These are phyloP conservation scores for Arthrobotrys entomopaga DNA, from an alignment of 2,329 filamentous ascomycete genomes.

Conservation along the genomic window DNA sequence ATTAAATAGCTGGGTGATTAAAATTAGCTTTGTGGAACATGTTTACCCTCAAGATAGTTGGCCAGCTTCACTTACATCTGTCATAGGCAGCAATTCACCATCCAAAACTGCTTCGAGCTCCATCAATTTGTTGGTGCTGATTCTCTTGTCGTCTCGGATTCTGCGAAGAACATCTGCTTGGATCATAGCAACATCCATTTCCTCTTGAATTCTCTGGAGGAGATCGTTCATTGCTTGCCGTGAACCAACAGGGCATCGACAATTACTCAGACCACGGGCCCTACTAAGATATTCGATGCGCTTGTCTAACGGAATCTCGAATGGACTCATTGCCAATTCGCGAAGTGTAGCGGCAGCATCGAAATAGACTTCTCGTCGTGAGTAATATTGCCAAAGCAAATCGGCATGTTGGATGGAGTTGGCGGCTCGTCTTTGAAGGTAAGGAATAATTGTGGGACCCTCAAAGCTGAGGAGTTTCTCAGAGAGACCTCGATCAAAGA, in stretches of 20 bases:
- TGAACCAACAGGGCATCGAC: conserved; percentile 78
- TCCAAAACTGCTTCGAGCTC: conserved; percentile 76
- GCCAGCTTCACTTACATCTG: conserved; percentile 70
- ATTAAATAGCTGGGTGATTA: conserved; percentile 78
- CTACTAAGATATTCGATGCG: conserved; percentile 89
- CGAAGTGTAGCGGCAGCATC: conserved; percentile 88
- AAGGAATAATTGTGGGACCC: conserved; percentile 85
- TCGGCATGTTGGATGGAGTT: conserved; percentile 83
- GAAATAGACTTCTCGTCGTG: conserved; percentile 82
- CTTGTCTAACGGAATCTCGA: conserved; percentile 80
- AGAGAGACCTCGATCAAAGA: conserved; percentile 82
- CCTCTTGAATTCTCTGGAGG: conserved; percentile 82
- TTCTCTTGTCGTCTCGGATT: conserved; percentile 76
- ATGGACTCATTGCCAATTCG: conserved; percentile 82
- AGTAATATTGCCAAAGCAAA: conserved; percentile 91
- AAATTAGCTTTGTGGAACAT: conserved; percentile 55
- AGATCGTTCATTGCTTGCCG: conserved; percentile 85
- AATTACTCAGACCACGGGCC: conserved; percentile 91
- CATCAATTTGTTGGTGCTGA: conserved; percentile 71
- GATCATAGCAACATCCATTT: conserved; percentile 92
- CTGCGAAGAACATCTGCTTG: conserved; percentile 90
- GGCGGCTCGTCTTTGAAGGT: conserved; percentile 79
- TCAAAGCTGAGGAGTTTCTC: conserved; percentile 86
- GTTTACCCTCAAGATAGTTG: not conserved
- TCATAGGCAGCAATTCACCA: conserved; percentile 79